Evolutionary conservation across 257 asterid species (phyloP).

Genomic region (Parsonsia alboflavescens): DNA sequence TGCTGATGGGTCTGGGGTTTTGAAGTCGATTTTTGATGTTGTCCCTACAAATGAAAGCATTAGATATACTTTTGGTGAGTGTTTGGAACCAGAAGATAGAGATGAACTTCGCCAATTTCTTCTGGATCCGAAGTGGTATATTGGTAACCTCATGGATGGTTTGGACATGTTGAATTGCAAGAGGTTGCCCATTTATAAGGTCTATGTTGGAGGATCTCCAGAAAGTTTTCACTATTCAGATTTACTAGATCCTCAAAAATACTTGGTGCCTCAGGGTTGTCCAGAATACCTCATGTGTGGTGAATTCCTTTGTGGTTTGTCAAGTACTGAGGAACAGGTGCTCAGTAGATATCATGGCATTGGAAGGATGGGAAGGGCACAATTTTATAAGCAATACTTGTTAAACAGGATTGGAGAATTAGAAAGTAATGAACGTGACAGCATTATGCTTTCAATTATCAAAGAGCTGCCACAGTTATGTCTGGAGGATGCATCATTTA

Average conservation of each 20-base stretch:
- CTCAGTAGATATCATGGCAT: slow-evolving; percentile 63
- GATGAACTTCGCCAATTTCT: slow-evolving; percentile 80
- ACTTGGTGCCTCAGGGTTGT: slow-evolving; percentile 70
- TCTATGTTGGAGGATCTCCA: slow-evolving; percentile 51
- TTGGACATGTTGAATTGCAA: slow-evolving; percentile 77
- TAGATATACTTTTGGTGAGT: slow-evolving; percentile 48
- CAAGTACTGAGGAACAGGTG: slow-evolving; percentile 72
- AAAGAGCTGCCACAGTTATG: slow-evolving; percentile 83
- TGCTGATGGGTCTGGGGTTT: slow-evolving; percentile 69
- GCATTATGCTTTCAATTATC: slow-evolving; percentile 70
- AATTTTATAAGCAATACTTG: slow-evolving; percentile 59
- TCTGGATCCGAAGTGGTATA: slow-evolving; percentile 77
- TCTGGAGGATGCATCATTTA: slow-evolving; percentile 61
- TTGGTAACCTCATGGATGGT: slow-evolving; percentile 63
- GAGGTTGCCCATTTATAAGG: slow-evolving; percentile 80
- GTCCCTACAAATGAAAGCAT: slow-evolving; percentile 54
- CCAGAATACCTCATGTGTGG: slow-evolving; percentile 56
- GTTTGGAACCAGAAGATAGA: slow-evolving; percentile 68
- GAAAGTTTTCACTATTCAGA: slow-evolving; percentile 59
- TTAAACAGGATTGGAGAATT: slow-evolving; percentile 46
- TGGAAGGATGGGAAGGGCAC: slow-evolving; percentile 71
- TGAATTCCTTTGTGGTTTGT: slow-evolving; percentile 51
- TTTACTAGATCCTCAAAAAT: slow-evolving; percentile 70
- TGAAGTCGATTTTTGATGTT: slow-evolving; percentile 66
- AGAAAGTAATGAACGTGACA: slow-evolving; percentile 59